Evolutionary conservation across 331 rosid species (phyloP).

Genomic region (Quercus tomentella): DNA sequence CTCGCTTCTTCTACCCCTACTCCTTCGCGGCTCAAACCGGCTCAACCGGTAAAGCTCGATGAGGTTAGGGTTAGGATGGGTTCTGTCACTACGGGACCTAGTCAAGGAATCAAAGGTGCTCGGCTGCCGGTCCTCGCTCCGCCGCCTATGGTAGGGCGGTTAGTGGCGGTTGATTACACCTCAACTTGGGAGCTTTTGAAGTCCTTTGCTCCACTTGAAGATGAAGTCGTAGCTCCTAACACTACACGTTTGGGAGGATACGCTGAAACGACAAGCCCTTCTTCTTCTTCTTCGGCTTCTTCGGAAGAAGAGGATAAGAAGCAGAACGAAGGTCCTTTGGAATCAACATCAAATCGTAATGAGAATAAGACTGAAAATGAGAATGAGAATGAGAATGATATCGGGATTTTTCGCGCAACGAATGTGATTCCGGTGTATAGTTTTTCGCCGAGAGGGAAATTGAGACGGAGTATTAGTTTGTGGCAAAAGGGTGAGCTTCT

Average conservation of each 20-base stretch:
- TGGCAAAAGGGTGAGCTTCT: no score
- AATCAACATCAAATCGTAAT: no score
- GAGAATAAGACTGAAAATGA: no score
- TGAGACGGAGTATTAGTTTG: no score
- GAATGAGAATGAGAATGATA: conserved; percentile 22
- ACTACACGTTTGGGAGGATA: neutral
- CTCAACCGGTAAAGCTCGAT: neutral
- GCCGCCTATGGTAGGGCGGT: conserved; percentile 11
- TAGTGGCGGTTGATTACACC: conserved; percentile 4
- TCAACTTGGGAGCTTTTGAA: conserved; percentile 31
- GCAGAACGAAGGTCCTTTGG: neutral
- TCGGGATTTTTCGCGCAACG: conserved; percentile 31
- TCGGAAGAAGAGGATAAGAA: no score
- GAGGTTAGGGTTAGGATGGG: neutral
- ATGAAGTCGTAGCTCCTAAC: neutral
- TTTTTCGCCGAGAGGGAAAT: no score
- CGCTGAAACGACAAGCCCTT: no score
- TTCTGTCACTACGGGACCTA: neutral
- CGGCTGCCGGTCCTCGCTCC: conserved; percentile 34
- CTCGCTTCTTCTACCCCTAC: neutral
- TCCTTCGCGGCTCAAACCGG: neutral
- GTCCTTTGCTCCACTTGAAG: conserved; percentile 17
- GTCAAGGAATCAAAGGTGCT: conserved; percentile 34
- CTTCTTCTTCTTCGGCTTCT: no score
- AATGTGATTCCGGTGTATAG: conserved; percentile 18